Conservation (phyloP, 1,139 yeast genomes). For the Candida pseudoviswanathii region DNA sequence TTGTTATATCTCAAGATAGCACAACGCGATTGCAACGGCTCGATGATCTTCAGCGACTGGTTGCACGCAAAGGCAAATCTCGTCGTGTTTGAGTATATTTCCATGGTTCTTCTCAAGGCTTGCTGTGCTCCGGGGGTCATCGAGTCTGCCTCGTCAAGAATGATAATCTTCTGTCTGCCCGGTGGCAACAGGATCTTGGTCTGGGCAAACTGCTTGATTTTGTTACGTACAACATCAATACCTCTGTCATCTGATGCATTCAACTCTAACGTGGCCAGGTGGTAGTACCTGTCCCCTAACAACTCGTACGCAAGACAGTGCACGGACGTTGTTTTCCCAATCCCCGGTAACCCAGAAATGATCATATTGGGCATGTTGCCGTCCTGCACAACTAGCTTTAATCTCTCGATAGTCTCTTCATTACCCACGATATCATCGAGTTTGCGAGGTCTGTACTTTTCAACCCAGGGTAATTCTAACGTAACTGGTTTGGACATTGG, state of each 20-base stretch:
- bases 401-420: constrained; percentile 82
- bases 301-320: constrained; percentile 88
- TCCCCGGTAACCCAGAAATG: constrained; percentile 93
- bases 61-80: constrained; percentile 98
- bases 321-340: constrained; percentile 93
- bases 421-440: constrained; percentile 91
- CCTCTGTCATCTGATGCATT: constrained; percentile 56
- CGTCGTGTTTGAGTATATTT: constrained; percentile 88
- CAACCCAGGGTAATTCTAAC: constrained; percentile 73
- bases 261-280: constrained; percentile 85
- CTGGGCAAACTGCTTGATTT: constrained; percentile 61
- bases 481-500: constrained; percentile 15
- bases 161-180: constrained; percentile 72
- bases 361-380: constrained; percentile 98
- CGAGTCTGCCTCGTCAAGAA: constrained; percentile 95
- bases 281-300: constrained; percentile 66
- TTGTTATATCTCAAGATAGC: constrained; percentile 87
- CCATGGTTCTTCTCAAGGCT: constrained; percentile 97
- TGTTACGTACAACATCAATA: constrained; percentile 50
- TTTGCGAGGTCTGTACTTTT: constrained; percentile 83
- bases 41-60: constrained; percentile 90
- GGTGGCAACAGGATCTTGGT: constrained; percentile 66
- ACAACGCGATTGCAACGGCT: constrained; percentile 95
- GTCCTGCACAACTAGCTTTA: constrained; percentile 81
- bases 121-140: constrained; percentile 99